phyloP scores from a whole-genome alignment of 2,329 filamentous ascomycete species.

The Dendryphion nanum region DNA sequence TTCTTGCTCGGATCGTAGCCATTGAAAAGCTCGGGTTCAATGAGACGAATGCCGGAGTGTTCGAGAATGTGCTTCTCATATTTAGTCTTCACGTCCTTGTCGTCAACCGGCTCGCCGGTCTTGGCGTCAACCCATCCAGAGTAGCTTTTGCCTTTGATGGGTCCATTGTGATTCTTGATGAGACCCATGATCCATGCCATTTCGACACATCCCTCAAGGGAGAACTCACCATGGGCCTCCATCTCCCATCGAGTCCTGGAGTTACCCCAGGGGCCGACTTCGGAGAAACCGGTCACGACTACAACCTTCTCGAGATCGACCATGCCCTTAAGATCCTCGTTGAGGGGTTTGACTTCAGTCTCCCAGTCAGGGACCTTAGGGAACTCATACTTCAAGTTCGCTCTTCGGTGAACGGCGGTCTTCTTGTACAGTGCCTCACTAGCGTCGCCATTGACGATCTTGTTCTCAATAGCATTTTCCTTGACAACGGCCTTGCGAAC shows the following conservation, averaged over 20 bases:
- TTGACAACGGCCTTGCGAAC: slow-evolving; percentile 91
- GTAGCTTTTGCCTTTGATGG: slow-evolving; percentile 93
- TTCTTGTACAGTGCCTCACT: slow-evolving; percentile 94
- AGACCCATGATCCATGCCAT: slow-evolving; percentile 99
- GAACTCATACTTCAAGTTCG: slow-evolving; percentile 98
- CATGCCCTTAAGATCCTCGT: slow-evolving; percentile 90
- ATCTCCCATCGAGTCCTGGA: slow-evolving; percentile 98
- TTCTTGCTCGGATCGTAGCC: slow-evolving; percentile 99
- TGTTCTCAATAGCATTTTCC: slow-evolving; percentile 95
- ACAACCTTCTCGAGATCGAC: slow-evolving; percentile 98
- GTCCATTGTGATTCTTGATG: slow-evolving; percentile 97
- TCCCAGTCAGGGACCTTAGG: slow-evolving; percentile 90
- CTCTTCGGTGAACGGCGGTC: slow-evolving; percentile 86
- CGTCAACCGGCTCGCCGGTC: slow-evolving; percentile 90
- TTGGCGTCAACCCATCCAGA: slow-evolving; percentile 96
- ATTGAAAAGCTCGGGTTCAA: slow-evolving; percentile 94
- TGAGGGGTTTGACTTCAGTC: slow-evolving; percentile 82
- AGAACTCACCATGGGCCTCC: slow-evolving; percentile 96
- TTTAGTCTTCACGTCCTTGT: slow-evolving; percentile 96
- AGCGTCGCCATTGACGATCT: slow-evolving; percentile 90
- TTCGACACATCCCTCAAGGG: slow-evolving; percentile 94
- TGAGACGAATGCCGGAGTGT: slow-evolving; percentile 94
- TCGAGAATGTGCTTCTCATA: slow-evolving; percentile 97
- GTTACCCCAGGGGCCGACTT: slow-evolving; percentile 98
- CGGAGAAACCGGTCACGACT: slow-evolving; percentile 93